These are phyloP conservation scores for Chaetomium strumarium DNA, from an alignment of 2,329 filamentous ascomycete genomes.

Conservation along the genomic window DNA sequence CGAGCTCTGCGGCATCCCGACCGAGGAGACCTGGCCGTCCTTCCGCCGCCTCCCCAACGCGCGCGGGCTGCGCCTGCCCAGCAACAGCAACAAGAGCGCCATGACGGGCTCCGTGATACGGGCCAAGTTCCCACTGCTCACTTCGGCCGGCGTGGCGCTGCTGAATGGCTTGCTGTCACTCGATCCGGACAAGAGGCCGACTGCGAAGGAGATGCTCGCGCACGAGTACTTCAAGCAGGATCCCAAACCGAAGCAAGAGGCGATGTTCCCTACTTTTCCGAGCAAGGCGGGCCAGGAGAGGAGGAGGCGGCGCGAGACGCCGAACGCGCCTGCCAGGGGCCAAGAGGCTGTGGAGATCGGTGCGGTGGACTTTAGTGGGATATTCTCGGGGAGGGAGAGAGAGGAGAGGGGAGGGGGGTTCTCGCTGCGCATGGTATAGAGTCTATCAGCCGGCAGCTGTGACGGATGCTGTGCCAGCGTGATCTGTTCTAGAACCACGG, in stretches of 20 bases:
- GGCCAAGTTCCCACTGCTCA: conserved; percentile 75
- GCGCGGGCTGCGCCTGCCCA: conserved; percentile 65
- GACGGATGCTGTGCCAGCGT: not conserved
- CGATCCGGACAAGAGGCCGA: conserved; percentile 66
- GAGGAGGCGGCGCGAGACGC: conserved; percentile 64
- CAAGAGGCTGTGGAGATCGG: conserved; percentile 54
- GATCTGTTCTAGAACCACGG: not conserved
- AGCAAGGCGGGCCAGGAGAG: conserved; percentile 91
- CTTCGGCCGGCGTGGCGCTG: conserved; percentile 64
- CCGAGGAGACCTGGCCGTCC: conserved; percentile 73
- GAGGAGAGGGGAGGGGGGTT: conserved; percentile 63
- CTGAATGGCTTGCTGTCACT: conserved; percentile 66
- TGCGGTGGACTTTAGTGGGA: conserved; percentile 60
- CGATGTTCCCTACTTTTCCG: conserved; percentile 95
- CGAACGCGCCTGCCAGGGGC: conserved; percentile 76
- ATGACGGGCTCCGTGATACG: conserved; percentile 53
- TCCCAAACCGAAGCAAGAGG: conserved; percentile 80
- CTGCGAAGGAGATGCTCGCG: conserved; percentile 65
- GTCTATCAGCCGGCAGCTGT: not conserved
- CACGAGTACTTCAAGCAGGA: conserved; percentile 86
- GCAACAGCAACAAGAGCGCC: conserved; percentile 34
- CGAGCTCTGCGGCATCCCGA: conserved; percentile 79
- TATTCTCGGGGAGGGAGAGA: conserved; percentile 61
- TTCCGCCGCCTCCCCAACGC: conserved; percentile 88
- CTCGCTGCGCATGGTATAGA: conserved; percentile 55